Conservation (phyloP, 768 basidiomycete genomes). For the Pleurotus salmoneostramineus region DNA sequence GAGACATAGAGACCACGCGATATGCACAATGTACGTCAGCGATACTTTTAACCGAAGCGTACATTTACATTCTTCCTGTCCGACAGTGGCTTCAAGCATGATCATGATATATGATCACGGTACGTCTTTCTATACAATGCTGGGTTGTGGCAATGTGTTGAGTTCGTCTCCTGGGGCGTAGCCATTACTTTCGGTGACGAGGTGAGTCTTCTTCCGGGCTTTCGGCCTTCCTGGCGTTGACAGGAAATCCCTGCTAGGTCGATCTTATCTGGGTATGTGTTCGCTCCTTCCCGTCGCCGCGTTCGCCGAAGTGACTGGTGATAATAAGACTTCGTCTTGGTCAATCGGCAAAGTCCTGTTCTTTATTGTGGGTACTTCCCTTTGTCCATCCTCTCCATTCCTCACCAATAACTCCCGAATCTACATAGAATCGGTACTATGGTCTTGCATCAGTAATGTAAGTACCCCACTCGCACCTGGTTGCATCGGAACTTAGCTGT, state of each 20-base stretch:
- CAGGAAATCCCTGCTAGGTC: conserved; percentile 27
- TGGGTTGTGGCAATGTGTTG: neutral
- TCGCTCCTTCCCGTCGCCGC: neutral
- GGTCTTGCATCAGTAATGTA: conserved; percentile 46
- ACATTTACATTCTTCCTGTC: neutral
- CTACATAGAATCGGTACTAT: conserved; percentile 54
- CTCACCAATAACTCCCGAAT: neutral
- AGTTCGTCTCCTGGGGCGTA: conserved; percentile 13
- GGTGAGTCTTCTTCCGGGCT: conserved; percentile 24
- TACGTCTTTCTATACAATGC: conserved; percentile 20
- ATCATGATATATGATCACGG: conserved; percentile 55
- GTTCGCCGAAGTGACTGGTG: neutral
- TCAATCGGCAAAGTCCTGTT: conserved; percentile 52
- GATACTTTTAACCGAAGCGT: neutral
- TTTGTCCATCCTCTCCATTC: neutral
- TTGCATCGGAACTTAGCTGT: too few relatives aligned
- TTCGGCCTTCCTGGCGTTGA: neutral
- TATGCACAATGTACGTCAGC: conserved; percentile 37
- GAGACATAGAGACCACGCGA: conserved; percentile 35
- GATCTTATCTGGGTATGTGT: conserved; percentile 51
- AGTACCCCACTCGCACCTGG: conserved; percentile 15
- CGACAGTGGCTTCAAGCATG: conserved; percentile 43
- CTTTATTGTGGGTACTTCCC: conserved; percentile 35
- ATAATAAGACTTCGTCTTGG: conserved; percentile 47
- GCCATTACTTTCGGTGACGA: conserved; percentile 51